Conservation (phyloP, 306 rosid species). For the Quercus suber region DNA sequence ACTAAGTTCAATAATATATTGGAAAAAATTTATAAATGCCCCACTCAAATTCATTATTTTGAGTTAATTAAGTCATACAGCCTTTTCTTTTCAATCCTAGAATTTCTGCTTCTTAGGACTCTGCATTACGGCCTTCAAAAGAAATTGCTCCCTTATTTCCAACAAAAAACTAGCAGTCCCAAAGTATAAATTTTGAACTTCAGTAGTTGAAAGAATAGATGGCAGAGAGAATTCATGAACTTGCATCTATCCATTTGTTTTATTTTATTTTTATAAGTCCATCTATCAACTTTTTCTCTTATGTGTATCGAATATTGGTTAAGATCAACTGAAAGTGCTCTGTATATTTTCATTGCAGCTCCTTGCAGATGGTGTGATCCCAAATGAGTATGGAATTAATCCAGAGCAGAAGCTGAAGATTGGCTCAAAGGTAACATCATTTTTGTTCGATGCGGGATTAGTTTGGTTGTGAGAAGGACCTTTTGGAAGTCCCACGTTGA, state of each 20-base stretch:
- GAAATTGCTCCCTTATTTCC: neutral
- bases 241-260: neutral
- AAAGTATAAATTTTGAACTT: neutral
- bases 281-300: constrained; percentile 32
- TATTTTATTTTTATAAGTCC: too few species aligned
- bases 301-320: constrained; percentile 10
- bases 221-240: neutral
- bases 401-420: constrained; percentile 89
- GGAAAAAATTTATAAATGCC: too few species aligned
- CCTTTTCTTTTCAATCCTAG: neutral
- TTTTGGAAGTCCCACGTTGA: too few species aligned
- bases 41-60: too few species aligned
- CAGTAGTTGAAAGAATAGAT: constrained; percentile 4
- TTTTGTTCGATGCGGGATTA: too few species aligned
- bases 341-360: constrained; percentile 44
- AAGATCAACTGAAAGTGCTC: constrained; percentile 16
- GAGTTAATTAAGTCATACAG: neutral
- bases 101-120: neutral
- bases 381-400: constrained; percentile 96
- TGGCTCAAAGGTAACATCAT: constrained; percentile 77
- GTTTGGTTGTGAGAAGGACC: too few species aligned
- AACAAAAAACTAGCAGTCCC: neutral
- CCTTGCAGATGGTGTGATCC: constrained; percentile 98
- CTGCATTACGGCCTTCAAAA: neutral
- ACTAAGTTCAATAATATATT: too few species aligned